These are phyloP conservation scores for Tephrocybe sp. DNA, from an alignment of 768 basidiomycete genomes.

Conservation along the genomic window DNA sequence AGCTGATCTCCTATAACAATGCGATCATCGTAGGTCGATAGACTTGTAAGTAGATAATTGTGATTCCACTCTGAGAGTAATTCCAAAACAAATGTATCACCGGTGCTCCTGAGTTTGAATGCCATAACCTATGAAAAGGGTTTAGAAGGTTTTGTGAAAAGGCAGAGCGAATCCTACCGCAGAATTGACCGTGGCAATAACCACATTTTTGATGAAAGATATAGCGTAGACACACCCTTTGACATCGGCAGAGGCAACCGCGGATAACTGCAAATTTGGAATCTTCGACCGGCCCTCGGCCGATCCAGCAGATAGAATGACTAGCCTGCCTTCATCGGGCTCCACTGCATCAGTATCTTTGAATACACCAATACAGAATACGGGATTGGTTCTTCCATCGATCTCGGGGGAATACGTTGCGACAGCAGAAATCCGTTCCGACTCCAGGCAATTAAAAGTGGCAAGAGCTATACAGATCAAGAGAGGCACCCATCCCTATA, in stretches of 20 bases:
- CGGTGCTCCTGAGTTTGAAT: constrained; percentile 28
- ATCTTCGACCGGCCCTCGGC: constrained; percentile 21
- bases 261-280: constrained; percentile 29
- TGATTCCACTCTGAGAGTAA: constrained; percentile 68
- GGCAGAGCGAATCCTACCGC: constrained; percentile 50
- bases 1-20: constrained; percentile 80
- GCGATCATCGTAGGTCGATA: constrained; percentile 52
- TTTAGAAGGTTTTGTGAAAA: background rate
- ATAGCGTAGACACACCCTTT: constrained; percentile 72
- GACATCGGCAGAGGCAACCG: constrained; percentile 44
- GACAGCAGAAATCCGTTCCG: constrained; percentile 66
- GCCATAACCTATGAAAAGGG: constrained; percentile 41
- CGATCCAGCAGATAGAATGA: constrained; percentile 46
- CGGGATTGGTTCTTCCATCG: constrained; percentile 29
- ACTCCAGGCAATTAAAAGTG: constrained; percentile 43
- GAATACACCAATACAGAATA: constrained; percentile 53
- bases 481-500: background rate
- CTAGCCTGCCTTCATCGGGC: constrained; percentile 55
- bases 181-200: constrained; percentile 75
- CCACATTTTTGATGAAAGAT: constrained; percentile 41
- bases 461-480: constrained; percentile 35
- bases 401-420: constrained; percentile 32
- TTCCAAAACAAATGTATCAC: constrained; percentile 26
- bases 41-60: constrained; percentile 72
- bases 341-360: constrained; percentile 44